Evolutionary conservation across 805 yeast species (phyloP), one percentile per base, ranked within the genome.

Genomic region (Metschnikowia lochheadii): DNA sequence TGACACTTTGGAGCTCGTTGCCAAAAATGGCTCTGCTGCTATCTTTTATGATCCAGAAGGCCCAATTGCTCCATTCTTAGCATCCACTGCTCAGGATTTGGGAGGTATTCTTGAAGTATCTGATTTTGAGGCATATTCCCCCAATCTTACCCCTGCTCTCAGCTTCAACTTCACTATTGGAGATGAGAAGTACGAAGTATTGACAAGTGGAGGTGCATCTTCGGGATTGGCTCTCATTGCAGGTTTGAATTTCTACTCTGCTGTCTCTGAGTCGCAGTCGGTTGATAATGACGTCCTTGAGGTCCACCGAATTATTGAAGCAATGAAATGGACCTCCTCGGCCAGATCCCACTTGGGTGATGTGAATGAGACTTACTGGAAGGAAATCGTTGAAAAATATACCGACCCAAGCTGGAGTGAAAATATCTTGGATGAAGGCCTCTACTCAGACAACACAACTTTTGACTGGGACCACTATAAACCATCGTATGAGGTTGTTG

Each of bases 241-340:
- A 2, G 97, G 95, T 0, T 69, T 92, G 43, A 80, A 82, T 43
- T 79, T 89, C 31, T 73, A 86, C 69, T 39, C 53, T 26, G 44
- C 56, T 5, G 20, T 56, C 21, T 33, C 46, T 11, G 38, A 44
- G 7, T 77, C 82, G 53, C 66, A 65, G 29, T 53, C 68, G 3
- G 11, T 32, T 1, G 37, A 42, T 10, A 35, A 38, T 20, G 17
- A 20, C n/a, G 44, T 32, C 11, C 49, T 78, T 11, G 75, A 79
- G 13, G 72, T 83, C 2, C 97, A 88, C 60, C 75, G 87, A 49
- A 63, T 89, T 6, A 71, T 89, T 10, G 99, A 92, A 67, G 71
- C 87, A 2, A 89, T 92, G 96, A 92, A 92, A 67, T 92, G 97
- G 96, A 79, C 89, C 80, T 88, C 91, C 0, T 78, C 92, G 11